Conservation (phyloP, 2,329 filamentous ascomycete genomes). For the Aspergillus arachidicola region DNA sequence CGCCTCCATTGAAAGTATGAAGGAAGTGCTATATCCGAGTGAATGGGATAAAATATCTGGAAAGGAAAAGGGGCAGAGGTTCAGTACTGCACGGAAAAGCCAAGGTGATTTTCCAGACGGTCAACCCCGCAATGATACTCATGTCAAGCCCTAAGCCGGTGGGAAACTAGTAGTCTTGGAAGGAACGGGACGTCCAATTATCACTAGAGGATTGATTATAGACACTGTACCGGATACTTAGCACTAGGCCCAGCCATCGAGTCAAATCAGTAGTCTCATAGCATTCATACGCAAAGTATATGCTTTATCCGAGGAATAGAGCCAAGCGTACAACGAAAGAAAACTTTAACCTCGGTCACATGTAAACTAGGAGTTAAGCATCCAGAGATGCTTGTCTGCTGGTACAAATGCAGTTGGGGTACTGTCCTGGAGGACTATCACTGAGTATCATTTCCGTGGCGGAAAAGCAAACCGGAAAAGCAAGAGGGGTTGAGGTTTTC, state of each 20-base stretch:
- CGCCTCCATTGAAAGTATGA: conserved; percentile 7
- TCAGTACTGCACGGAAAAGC: background rate
- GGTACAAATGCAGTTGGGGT: background rate
- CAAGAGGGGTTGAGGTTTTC: background rate
- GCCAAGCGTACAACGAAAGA: too few relatives aligned
- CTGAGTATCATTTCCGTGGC: background rate
- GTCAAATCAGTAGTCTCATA: background rate
- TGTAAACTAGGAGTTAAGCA: too few relatives aligned
- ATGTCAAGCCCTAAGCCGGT: background rate
- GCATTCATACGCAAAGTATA: too few relatives aligned
- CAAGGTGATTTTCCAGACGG: background rate
- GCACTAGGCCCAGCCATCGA: background rate
- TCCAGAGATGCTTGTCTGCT: background rate
- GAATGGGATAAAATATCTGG: background rate
- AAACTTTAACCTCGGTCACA: too few relatives aligned
- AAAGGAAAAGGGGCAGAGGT: background rate
- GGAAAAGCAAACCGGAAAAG: background rate
- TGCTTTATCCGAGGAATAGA: too few relatives aligned
- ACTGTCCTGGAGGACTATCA: background rate
- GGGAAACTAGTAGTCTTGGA: background rate
- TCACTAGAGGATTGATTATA: background rate
- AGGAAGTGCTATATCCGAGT: background rate
- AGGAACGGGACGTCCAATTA: background rate
- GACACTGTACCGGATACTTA: too few relatives aligned
- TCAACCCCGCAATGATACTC: background rate